Conservation (phyloP, 257 asterid genomes). For the Jacaranda copaia region DNA sequence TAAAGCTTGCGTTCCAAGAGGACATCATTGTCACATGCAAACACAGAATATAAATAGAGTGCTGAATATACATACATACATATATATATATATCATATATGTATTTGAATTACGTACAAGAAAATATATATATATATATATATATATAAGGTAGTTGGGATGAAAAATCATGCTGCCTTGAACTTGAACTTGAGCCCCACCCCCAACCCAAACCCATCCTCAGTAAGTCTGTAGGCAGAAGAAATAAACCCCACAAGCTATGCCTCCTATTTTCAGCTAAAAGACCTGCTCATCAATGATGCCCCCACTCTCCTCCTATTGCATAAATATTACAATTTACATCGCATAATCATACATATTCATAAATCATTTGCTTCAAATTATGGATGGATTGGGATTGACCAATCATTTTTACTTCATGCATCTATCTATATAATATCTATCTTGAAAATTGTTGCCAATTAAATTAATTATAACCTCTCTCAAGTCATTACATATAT, state of each 20-base stretch:
- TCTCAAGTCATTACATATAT: too few relatives aligned
- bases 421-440: too few relatives aligned
- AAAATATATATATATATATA: background rate
- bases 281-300: conserved; percentile 26
- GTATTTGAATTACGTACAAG: background rate
- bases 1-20: conserved; percentile 38
- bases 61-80: background rate
- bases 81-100: too few relatives aligned
- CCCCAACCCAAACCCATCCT: background rate
- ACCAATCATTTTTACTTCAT: too few relatives aligned
- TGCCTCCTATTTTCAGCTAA: conserved; percentile 49
- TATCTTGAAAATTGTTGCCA: too few relatives aligned
- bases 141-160: background rate
- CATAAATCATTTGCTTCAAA: conserved; percentile 1
- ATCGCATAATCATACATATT: too few relatives aligned
- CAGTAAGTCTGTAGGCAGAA: conserved; percentile 42
- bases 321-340: too few relatives aligned
- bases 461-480: too few relatives aligned
- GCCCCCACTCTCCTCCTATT: conserved; percentile 21
- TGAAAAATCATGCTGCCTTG: conserved; percentile 26
- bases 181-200: background rate
- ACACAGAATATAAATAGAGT: background rate
- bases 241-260: conserved; percentile 42
- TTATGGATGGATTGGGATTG: too few relatives aligned
- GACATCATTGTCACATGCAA: conserved; percentile 50